phyloP scores from a whole-genome alignment of 139 green algal genomes.

The Marvania coccoides region DNA sequence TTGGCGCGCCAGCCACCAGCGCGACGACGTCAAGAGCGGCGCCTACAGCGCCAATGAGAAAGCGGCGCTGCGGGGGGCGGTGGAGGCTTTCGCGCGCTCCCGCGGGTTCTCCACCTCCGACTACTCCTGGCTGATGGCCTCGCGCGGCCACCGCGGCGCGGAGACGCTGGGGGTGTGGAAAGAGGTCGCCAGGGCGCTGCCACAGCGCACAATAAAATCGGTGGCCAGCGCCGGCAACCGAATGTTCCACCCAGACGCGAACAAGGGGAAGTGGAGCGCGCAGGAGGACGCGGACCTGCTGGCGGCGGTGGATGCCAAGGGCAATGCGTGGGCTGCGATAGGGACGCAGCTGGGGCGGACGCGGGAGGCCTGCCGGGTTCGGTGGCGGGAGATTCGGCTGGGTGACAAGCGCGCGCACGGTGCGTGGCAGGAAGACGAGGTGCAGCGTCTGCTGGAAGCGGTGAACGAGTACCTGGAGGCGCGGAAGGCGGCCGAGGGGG shows the following conservation, averaged over 20 bases:
- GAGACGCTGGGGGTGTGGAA: conserved; percentile 19
- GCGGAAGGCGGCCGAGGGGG: conserved; percentile 6
- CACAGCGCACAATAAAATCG: conserved; percentile 52
- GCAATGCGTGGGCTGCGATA: conserved; percentile 51
- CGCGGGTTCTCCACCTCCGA: conserved; percentile 11
- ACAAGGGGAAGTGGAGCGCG: conserved; percentile 46
- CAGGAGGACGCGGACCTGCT: conserved; percentile 48
- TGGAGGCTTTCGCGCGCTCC: conserved; percentile 21
- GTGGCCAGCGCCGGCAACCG: conserved; percentile 47
- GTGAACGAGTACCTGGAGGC: conserved; percentile 26
- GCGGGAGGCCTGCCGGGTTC: conserved; percentile 42
- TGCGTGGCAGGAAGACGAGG: conserved; percentile 32
- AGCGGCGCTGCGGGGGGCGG: conserved; percentile 27
- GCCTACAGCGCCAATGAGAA: conserved; percentile 44
- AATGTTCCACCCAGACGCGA: conserved; percentile 34
- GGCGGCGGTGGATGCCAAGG: conserved; percentile 36
- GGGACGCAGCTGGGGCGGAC: conserved; percentile 36
- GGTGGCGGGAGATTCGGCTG: conserved; percentile 29
- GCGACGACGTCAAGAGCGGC: conserved; percentile 49
- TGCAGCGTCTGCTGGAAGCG: conserved; percentile 6
- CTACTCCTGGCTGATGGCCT: conserved; percentile 27
- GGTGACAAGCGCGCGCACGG: conserved; percentile 6
- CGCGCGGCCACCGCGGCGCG: conserved; percentile 4
- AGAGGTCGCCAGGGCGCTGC: conserved; percentile 39
- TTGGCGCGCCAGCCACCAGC: conserved; percentile 39